Base-by-base conservation (phyloP, 176 grass and related monocot genomes). In the Metroxylon sagu region DNA sequence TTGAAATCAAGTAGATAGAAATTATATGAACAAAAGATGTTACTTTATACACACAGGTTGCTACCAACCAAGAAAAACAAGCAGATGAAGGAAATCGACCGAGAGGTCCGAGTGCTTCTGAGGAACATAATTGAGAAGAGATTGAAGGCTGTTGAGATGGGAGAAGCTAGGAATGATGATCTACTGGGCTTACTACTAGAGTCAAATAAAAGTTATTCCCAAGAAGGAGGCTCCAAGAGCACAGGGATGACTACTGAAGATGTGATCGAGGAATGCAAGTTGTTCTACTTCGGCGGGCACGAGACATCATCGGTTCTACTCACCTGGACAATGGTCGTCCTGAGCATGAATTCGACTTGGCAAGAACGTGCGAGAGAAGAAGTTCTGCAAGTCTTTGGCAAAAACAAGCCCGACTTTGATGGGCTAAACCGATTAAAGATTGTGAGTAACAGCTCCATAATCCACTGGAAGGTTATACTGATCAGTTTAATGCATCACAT, bases 281-380 rank as follows among this genome's bases (percentile, higher is more conserved):
- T 95, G 18, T 95, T 95, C 65, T 95, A 95, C 67, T 90, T 95
- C 57, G 90, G 80, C 1, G 86, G 86, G 49, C 79, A 86, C 58
- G 85, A 95, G 77, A 89, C 85, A 19, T 89, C 90, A 49, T 72
- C 85, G 7, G 75, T 84, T n/a, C 57, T 95, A 62, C 85, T 95
- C 21, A 95, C 85, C 27, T 95, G 90, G 90, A 86, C 90, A 6
- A 67, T 89, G 49, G 28, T 89, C 26, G 50, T 66, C 14, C 48
- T 95, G 43, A 86, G 85, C 66, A 95, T 89, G 85, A 72, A 95
- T 78, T 85, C 79, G 2, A 76, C 74, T 17, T 95, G 90, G 90
- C 85, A 95, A 63, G 82, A 74, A 6, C 35, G 29, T 6, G 82
- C 85, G 27, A 81, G 90, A 61, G 78, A 95, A 71, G 90, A 95